These are phyloP conservation scores for Wakefieldia striispora DNA, from an alignment of 768 basidiomycete genomes.

Conservation along the genomic window DNA sequence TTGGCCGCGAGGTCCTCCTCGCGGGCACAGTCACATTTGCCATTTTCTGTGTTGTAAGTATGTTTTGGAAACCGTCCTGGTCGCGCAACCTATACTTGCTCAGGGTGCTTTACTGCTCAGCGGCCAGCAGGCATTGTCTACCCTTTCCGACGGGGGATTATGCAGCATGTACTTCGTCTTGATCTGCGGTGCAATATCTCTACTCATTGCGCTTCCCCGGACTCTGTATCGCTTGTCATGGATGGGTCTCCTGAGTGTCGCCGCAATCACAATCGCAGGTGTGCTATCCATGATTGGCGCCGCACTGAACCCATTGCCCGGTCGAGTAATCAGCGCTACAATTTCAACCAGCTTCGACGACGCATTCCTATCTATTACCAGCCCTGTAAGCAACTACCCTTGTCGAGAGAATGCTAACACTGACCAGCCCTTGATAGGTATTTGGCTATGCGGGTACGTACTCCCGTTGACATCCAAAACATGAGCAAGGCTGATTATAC, in stretches of 20 bases:
- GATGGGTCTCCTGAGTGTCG: conserved; percentile 47
- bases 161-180: conserved; percentile 45
- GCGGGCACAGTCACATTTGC: too few relatives aligned
- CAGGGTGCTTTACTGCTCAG: conserved; percentile 33
- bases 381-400: background rate
- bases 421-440: too few relatives aligned
- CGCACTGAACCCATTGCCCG: conserved; percentile 43
- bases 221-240: conserved; percentile 38
- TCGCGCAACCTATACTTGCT: too few relatives aligned
- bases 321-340: conserved; percentile 26
- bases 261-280: conserved; percentile 44
- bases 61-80: too few relatives aligned
- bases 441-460: too few relatives aligned
- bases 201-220: too few relatives aligned
- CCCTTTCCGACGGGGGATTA: conserved; percentile 46
- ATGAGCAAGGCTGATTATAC: background rate
- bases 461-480: too few relatives aligned
- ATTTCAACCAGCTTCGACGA: conserved; percentile 42
- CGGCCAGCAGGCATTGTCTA: conserved; percentile 51
- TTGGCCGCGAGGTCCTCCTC: too few relatives aligned
- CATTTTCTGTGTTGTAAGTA: too few relatives aligned
- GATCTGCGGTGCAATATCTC: conserved; percentile 38
- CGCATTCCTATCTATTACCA: background rate
- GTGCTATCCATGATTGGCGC: conserved; percentile 51
- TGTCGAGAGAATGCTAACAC: background rate